A percentile compares a stretch with the other conserved stretches of the same genome.
phyloP scores from a whole-genome alignment of 2,329 filamentous ascomycete genomes.

The Epichloe coenophiala region DNA sequence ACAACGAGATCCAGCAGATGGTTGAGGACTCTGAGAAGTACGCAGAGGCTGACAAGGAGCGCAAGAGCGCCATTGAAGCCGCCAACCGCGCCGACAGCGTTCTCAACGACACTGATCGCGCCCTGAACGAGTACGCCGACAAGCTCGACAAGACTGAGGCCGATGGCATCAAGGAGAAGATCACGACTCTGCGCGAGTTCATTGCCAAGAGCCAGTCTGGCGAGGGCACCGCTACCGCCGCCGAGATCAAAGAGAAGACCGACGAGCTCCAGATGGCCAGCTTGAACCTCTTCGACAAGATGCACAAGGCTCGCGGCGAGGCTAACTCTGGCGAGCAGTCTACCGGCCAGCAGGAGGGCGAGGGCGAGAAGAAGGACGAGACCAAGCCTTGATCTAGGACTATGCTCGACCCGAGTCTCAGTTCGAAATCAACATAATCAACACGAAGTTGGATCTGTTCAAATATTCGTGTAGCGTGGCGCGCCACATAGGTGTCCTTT shows the following conservation, averaged over 20 bases:
- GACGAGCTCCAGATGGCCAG: slow-evolving; percentile 94
- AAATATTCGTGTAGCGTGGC: slow-evolving; percentile 20
- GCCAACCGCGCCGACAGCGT: slow-evolving; percentile 96
- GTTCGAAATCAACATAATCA: neutral
- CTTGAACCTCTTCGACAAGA: slow-evolving; percentile 98
- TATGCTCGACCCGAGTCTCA: neutral
- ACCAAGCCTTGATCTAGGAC: slow-evolving; percentile 46
- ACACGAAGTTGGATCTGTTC: slow-evolving; percentile 10
- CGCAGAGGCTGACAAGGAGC: slow-evolving; percentile 87
- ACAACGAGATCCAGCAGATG: slow-evolving; percentile 92
- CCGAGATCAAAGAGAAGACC: slow-evolving; percentile 96
- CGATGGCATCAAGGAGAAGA: slow-evolving; percentile 90
- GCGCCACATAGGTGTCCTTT: slow-evolving; percentile 19
- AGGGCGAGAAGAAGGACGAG: slow-evolving; percentile 67
- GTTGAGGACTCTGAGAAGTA: slow-evolving; percentile 97
- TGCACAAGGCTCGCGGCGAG: slow-evolving; percentile 88
- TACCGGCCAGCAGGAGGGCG: slow-evolving; percentile 36
- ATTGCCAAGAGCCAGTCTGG: slow-evolving; percentile 90
- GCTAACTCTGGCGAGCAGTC: slow-evolving; percentile 38
- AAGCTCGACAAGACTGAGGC: slow-evolving; percentile 94
- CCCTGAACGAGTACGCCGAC: slow-evolving; percentile 90
- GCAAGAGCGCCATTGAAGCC: slow-evolving; percentile 87
- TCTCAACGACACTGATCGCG: slow-evolving; percentile 95
- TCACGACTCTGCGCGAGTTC: slow-evolving; percentile 69
- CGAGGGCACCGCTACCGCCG: slow-evolving; percentile 72